These are phyloP conservation scores for Stylonectria norvegica DNA, from an alignment of 2,329 filamentous ascomycete genomes.

Conservation along the genomic window DNA sequence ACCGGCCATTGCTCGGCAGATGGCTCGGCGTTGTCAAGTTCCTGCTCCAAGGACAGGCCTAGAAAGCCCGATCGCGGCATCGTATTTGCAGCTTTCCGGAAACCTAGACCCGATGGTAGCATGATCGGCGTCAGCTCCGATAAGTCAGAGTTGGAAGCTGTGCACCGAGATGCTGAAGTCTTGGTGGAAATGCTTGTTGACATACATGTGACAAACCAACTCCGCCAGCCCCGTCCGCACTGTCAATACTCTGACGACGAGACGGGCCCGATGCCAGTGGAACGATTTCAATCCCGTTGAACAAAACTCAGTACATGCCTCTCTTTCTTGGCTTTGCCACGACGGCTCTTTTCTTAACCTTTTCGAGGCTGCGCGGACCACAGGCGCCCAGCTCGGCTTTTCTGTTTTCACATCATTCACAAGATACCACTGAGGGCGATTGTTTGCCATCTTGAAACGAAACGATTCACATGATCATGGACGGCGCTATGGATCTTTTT, in stretches of 20 bases:
- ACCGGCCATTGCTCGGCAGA: constrained; percentile 36
- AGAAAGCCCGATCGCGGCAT: constrained; percentile 46
- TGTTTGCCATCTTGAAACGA: constrained; percentile 17
- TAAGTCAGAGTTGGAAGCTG: constrained; percentile 41
- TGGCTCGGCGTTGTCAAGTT: constrained; percentile 23
- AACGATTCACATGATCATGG: constrained; percentile 27
- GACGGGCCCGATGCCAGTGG: constrained; percentile 38
- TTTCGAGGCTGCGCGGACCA: background rate
- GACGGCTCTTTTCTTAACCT: constrained; percentile 1
- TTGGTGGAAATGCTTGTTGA: constrained; percentile 53
- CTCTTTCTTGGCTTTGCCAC: constrained; percentile 1
- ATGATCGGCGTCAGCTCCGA: constrained; percentile 34
- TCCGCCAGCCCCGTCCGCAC: constrained; percentile 28
- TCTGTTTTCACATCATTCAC: constrained; percentile 16
- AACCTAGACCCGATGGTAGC: constrained; percentile 39
- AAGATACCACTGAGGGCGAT: constrained; percentile 31
- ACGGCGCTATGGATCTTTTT: constrained; percentile 23
- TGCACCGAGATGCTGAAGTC: constrained; percentile 49
- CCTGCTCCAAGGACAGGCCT: constrained; percentile 21
- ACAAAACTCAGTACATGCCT: constrained; percentile 2
- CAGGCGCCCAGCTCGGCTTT: background rate
- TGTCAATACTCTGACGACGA: constrained; percentile 32
- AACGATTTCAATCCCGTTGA: constrained; percentile 13
- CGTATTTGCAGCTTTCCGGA: constrained; percentile 55
- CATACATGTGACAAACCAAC: constrained; percentile 41